Evolutionary conservation across 2,329 filamentous ascomycete genomes (phyloP), one percentile per base, ranked within the genome.

Genomic region (Talaromyces marneffei): DNA sequence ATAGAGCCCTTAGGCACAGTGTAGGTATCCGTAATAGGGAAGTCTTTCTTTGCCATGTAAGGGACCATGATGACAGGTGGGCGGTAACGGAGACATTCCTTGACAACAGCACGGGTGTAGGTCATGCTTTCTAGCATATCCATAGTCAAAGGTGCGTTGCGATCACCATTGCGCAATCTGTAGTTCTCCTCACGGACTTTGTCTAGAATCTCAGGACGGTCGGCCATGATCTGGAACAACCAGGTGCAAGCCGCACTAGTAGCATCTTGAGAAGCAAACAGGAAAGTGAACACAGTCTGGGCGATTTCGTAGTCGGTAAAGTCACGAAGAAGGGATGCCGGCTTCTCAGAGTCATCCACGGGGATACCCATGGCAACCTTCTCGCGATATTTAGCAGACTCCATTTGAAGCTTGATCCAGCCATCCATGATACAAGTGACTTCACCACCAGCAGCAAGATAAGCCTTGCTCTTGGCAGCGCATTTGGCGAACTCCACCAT

Each of bases 31-130:
- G 89, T 91, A 69, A 99, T 88, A 56, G 92, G 92, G 83, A 97
- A 99, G 60, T 90, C 80, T 82, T 96, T 96, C 87, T 97, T 97
- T 66, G 87, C 91, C 64, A 92, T 76, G 77, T 97, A 97, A 35
- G 94, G 94, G 56, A 97, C 91, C 91, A 99, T 96, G 76, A 97
- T 84, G 70, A 99, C 94, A 61, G 94, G 94, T 66, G 94, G 94
- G 61, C 93, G 90, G 82, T 95, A 97, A 72, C 94, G 90, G 66
- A 96, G 85, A 62, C 91, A 88, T 80, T 96, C 92, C 69, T 90
- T 91, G 66, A 97, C 90, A 46, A 96, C 91, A 42, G 92, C 93
- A 62, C 91, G 89, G 46, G 94, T 97, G 77, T 95, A 97, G 14
- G 85, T 85, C 83, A 97, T 85, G 57, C 88, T 87, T 72, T 97